Evolutionary conservation across 83 land plant genomes (phyloP).

Genomic region (Picea mariana): DNA sequence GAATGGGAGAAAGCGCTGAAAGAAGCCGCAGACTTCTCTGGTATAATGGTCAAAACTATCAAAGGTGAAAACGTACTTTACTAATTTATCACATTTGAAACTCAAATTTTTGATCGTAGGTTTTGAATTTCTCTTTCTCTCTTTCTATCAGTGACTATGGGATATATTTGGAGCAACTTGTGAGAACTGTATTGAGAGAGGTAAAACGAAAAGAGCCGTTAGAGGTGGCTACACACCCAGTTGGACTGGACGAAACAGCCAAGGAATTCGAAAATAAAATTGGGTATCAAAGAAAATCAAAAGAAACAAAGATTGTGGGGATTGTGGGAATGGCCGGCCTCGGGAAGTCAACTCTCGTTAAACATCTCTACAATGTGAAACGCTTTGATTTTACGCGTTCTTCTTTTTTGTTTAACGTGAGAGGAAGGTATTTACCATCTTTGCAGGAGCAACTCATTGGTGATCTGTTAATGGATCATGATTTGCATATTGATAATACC

Average conservation of each 20-base stretch:
- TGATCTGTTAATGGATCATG: neutral
- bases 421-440: neutral
- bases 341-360: neutral
- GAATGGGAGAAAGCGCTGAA: neutral
- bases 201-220: neutral
- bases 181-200: neutral
- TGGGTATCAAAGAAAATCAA: neutral
- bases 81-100: neutral
- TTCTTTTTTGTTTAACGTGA: neutral
- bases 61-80: neutral
- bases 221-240: neutral
- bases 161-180: neutral
- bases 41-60: too few relatives aligned
- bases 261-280: neutral
- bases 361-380: neutral
- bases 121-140: neutral
- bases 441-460: neutral
- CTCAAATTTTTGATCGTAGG: neutral
- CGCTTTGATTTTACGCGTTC: neutral
- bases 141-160: neutral
- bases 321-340: neutral
- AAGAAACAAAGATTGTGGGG: neutral
- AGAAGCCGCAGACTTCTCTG: neutral
- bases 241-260: constrained; percentile 2
- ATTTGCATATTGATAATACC: neutral